Base-by-base conservation (phyloP, 306 rosid species). In the Ziziphus jujuba region DNA sequence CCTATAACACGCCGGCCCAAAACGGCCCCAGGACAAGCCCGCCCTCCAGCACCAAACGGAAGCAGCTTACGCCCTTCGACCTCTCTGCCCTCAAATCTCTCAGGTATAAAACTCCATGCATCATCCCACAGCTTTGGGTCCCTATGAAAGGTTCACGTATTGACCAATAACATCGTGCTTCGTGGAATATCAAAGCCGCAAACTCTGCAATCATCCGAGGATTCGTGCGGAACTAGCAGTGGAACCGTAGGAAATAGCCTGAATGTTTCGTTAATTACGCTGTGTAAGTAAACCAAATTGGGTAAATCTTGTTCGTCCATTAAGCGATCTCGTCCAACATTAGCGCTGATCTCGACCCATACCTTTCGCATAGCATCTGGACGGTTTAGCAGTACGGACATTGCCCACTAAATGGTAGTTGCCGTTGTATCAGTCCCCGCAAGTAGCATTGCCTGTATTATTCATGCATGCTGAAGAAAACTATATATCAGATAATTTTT, bases 41-140 rank as follows among this genome's bases (percentile, higher is more conserved):
- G 9, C 35, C 89, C 79, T 57, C 89, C 87, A 43, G 22, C 24
- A 5, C 89, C 89, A 23, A 85, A 85, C 15, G 89, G 81, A 53
- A 85, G 24, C 69, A 77, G 22, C 12, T 67, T 63, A 59, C n/a
- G n/a, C n/a, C n/a, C n/a, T n/a, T n/a, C n/a, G n/a, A n/a, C n/a
- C n/a, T 40, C 71, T 21, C 44, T 51, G 5, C 70, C 31, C 6
- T 59, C 67, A 48, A 74, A 70, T 35, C 84, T 67, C 52, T 79
- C 84, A 0, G 80, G 83, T 31, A 3, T 45, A 7, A 79, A 79
- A 5, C 34, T 25, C 0, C 60, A 44, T 5, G 80, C 56, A 10
- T 74, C 43, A 5, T 33, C 69, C 84, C 84, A 74, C 58, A 54
- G 22, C 31, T 38, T 15, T 13, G 67, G 61, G 52, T 66, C 78